A percentile compares a stretch with the other conserved stretches of the same genome.
Evolutionary conservation across 192 early-diverging fungal species (phyloP).

Genomic region (Podila clonocystis): DNA sequence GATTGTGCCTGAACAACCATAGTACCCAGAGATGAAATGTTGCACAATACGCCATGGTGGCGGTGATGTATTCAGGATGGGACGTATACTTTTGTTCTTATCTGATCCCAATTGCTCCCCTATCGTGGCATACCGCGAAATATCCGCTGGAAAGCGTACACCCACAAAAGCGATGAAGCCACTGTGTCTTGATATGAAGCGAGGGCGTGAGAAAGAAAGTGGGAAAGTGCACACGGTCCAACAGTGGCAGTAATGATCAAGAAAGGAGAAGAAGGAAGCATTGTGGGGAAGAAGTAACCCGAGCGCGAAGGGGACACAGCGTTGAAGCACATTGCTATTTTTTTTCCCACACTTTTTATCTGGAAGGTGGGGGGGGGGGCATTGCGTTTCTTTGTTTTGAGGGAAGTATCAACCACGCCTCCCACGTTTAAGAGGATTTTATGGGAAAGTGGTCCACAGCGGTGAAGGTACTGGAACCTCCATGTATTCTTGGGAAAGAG

Average conservation of each 20-base stretch:
- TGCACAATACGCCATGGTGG: neutral
- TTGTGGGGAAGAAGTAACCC: neutral
- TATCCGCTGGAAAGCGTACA: no score
- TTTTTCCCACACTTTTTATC: slow-evolving; percentile 1
- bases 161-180: no score
- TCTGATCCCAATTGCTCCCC: no score
- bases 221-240: no score
- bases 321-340: neutral
- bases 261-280: no score
- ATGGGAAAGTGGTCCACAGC: neutral
- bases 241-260: no score
- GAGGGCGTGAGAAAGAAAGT: no score
- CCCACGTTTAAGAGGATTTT: neutral
- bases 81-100: no score
- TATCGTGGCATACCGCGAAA: no score
- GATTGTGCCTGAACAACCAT: neutral
- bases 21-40: no score
- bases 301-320: neutral
- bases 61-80: neutral
- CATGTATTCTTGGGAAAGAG: neutral
- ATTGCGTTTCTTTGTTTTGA: neutral
- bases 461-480: neutral
- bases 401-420: no score
- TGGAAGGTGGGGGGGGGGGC: neutral
- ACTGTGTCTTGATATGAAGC: no score